These are phyloP conservation scores for Cladosporium colombiae DNA, from an alignment of 2,329 filamentous ascomycete genomes.

Conservation along the genomic window DNA sequence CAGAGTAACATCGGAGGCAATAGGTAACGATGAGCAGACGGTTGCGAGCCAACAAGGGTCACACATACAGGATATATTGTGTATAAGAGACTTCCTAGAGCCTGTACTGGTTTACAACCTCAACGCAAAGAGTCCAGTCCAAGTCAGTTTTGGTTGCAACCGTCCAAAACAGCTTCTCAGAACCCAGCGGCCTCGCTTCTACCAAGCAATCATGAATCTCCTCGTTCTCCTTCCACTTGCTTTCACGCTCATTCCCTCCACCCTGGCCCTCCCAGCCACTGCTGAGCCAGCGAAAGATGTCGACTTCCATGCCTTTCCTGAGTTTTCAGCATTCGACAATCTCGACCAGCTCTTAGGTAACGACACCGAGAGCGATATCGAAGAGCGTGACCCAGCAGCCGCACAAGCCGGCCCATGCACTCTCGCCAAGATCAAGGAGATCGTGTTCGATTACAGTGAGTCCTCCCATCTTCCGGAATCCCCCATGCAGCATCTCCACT, in stretches of 20 bases:
- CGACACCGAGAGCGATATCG: not conserved
- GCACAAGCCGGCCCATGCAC: slow-evolving; percentile 1
- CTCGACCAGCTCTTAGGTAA: not conserved
- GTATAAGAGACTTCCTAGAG: not conserved
- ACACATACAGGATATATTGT: not conserved
- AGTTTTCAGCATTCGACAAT: not conserved
- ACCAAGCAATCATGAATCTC: not conserved
- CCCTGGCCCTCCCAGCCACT: not conserved
- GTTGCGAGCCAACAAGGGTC: not conserved
- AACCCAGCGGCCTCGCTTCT: not conserved
- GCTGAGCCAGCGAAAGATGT: not conserved
- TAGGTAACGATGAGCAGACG: not conserved
- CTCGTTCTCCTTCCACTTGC: not conserved
- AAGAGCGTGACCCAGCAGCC: not conserved
- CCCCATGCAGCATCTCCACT: not conserved
- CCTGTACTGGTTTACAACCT: not conserved
- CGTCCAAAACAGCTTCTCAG: not conserved
- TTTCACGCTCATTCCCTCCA: not conserved
- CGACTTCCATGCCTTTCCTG: slow-evolving; percentile 4
- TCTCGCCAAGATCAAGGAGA: not conserved
- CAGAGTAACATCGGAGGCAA: not conserved
- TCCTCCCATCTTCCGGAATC: not conserved
- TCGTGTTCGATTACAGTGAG: slow-evolving; percentile 12
- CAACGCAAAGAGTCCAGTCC: not conserved
- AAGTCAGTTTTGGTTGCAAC: not conserved